Conservation (phyloP, 192 early-diverging fungal species). For the Gamsiella multidivaricata region DNA sequence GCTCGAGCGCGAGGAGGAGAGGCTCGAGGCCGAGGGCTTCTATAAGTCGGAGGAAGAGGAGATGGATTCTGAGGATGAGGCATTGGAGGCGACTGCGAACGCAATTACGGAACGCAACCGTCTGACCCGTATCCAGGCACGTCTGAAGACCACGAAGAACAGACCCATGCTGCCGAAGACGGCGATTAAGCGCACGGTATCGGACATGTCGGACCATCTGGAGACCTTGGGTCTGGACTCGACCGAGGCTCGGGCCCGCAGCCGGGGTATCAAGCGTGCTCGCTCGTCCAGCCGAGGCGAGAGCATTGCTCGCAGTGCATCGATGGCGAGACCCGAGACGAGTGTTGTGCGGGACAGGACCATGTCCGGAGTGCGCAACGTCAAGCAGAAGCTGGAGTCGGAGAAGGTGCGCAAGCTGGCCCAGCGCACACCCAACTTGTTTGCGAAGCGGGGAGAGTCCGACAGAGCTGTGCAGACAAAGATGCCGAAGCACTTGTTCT, state of each 20-base stretch:
- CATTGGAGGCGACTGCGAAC: constrained; percentile 78
- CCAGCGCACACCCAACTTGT: constrained; percentile 79
- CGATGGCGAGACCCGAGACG: constrained; percentile 68
- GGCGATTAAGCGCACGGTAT: constrained; percentile 54
- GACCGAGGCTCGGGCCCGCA: constrained; percentile 71
- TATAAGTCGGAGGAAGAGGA: constrained; percentile 86
- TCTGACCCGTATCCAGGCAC: constrained; percentile 79
- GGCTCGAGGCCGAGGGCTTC: constrained; percentile 91
- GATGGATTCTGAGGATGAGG: constrained; percentile 84
- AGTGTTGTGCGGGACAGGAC: constrained; percentile 72
- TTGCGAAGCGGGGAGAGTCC: constrained; percentile 90
- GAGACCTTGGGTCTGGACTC: constrained; percentile 79
- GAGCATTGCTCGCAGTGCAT: constrained; percentile 69
- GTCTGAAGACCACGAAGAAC: constrained; percentile 85
- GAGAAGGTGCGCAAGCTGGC: constrained; percentile 81
- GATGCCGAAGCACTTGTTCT: constrained; percentile 98
- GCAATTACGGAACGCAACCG: constrained; percentile 90
- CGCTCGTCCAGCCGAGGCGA: constrained; percentile 80
- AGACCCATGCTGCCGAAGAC: constrained; percentile 76
- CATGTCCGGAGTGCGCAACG: constrained; percentile 78
- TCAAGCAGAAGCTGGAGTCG: constrained; percentile 68
- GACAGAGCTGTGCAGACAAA: constrained; percentile 92
- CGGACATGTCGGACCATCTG: constrained; percentile 79
- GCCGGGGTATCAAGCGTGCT: constrained; percentile 76
- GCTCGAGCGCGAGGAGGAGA: constrained; percentile 97